Evolutionary conservation across 345 rosid genomes (phyloP).

Genomic region (Noccaea bulbosa): DNA sequence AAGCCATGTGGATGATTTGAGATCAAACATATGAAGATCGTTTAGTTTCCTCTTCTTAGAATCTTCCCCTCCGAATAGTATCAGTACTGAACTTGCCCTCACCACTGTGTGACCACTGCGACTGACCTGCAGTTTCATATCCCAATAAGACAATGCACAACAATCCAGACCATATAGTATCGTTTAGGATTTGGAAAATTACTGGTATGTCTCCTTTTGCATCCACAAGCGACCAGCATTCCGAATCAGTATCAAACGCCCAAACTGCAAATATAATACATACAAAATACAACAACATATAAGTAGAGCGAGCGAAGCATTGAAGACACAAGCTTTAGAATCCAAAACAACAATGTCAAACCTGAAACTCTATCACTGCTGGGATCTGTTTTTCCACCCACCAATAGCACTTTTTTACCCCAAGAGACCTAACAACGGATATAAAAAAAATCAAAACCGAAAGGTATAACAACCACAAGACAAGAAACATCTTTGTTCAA

Average conservation of each 20-base stretch:
- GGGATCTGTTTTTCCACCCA: constrained; percentile 96
- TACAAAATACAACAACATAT: constrained; percentile 23
- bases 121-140: constrained; percentile 60
- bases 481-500: constrained; percentile 1
- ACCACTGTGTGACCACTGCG: constrained; percentile 93
- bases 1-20: constrained; percentile 94
- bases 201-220: constrained; percentile 97
- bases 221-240: constrained; percentile 93
- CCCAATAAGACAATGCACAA: background rate
- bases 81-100: constrained; percentile 75
- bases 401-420: constrained; percentile 85
- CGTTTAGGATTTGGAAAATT: constrained; percentile 21
- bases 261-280: constrained; percentile 60
- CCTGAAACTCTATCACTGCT: constrained; percentile 84
- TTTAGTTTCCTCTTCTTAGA: constrained; percentile 86
- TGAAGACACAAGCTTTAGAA: background rate
- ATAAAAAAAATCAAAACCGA: background rate
- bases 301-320: constrained; percentile 23
- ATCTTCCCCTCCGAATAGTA: constrained; percentile 95
- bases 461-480: background rate
- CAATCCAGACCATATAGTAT: constrained; percentile 4
- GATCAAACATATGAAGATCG: constrained; percentile 95
- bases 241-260: constrained; percentile 87
- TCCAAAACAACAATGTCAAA: constrained; percentile 34
- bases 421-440: constrained; percentile 69